Evolutionary conservation across 2,329 filamentous ascomycete species (phyloP).

Genomic region (Diaporthe sp.): DNA sequence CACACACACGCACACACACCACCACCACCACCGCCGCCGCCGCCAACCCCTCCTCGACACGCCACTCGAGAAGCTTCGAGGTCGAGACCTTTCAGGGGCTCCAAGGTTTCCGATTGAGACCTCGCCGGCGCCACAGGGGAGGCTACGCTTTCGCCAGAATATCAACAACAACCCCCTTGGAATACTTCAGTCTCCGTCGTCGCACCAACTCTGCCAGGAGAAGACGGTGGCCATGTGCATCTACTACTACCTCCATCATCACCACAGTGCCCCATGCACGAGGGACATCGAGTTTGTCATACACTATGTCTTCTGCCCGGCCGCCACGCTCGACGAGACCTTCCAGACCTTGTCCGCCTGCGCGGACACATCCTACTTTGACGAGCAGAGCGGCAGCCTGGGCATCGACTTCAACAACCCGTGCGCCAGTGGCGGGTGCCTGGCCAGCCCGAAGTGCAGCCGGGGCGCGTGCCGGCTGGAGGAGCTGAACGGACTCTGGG

Average conservation of each 20-base stretch:
- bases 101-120: constrained; percentile 10
- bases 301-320: constrained; percentile 59
- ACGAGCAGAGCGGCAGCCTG: constrained; percentile 43
- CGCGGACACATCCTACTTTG: constrained; percentile 47
- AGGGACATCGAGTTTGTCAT: constrained; percentile 55
- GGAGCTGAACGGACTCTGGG: constrained; percentile 62
- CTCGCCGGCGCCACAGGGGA: constrained; percentile 23
- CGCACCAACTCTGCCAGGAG: neutral
- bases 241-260: constrained; percentile 64
- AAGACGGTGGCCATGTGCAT: constrained; percentile 57
- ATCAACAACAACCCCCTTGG: neutral
- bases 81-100: constrained; percentile 11
- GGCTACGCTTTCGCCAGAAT: neutral
- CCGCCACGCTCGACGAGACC: constrained; percentile 48
- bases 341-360: constrained; percentile 47
- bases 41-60: neutral
- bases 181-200: constrained; percentile 1
- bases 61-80: constrained; percentile 10
- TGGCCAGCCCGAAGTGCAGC: constrained; percentile 59
- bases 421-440: constrained; percentile 60
- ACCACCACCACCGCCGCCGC: no score
- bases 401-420: constrained; percentile 55
- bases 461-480: constrained; percentile 62
- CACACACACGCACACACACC: neutral
- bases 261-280: constrained; percentile 59